phyloP scores from a whole-genome alignment of 805 yeast species.

The Candida easanensis region DNA sequence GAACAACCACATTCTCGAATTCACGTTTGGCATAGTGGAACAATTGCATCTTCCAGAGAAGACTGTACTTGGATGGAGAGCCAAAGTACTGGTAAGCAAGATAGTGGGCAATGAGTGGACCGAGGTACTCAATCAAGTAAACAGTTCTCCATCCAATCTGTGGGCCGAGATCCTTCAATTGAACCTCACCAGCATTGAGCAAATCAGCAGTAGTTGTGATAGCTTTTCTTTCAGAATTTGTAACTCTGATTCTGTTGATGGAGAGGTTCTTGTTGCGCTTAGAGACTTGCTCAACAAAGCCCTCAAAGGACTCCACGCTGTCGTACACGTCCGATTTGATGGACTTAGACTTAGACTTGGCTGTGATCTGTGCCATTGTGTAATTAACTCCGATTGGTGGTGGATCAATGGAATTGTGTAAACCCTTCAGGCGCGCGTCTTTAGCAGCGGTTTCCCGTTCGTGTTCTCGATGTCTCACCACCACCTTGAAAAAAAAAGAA shows the following conservation, averaged over 20 bases:
- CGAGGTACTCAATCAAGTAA: constrained; percentile 83
- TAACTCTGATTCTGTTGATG: constrained; percentile 55
- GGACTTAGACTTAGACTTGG: constrained; percentile 59
- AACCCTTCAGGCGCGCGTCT: too few relatives aligned
- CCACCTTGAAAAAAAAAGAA: too few relatives aligned
- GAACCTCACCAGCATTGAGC: constrained; percentile 35
- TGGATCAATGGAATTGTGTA: too few relatives aligned
- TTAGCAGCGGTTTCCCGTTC: too few relatives aligned
- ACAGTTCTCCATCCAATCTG: constrained; percentile 92
- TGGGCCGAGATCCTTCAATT: constrained; percentile 86
- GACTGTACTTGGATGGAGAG: constrained; percentile 23
- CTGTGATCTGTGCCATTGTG: constrained; percentile 31
- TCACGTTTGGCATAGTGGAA: constrained; percentile 87
- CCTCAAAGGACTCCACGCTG: constrained; percentile 31
- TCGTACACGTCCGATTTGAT: constrained; percentile 46
- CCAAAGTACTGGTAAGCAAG: constrained; percentile 47
- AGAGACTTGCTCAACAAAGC: constrained; percentile 43
- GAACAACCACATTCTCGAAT: constrained; percentile 80
- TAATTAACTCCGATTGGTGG: too few relatives aligned
- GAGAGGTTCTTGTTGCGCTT: constrained; percentile 41
- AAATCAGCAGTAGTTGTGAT: constrained; percentile 17
- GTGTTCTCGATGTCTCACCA: too few relatives aligned
- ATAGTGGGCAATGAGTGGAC: constrained; percentile 83
- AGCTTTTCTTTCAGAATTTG: constrained; percentile 20
- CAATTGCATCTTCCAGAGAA: constrained; percentile 46